Evolutionary conservation across 441 rosid genomes (phyloP), one percentile per base, ranked within the genome.

Genomic region (Jatropha multifida): DNA sequence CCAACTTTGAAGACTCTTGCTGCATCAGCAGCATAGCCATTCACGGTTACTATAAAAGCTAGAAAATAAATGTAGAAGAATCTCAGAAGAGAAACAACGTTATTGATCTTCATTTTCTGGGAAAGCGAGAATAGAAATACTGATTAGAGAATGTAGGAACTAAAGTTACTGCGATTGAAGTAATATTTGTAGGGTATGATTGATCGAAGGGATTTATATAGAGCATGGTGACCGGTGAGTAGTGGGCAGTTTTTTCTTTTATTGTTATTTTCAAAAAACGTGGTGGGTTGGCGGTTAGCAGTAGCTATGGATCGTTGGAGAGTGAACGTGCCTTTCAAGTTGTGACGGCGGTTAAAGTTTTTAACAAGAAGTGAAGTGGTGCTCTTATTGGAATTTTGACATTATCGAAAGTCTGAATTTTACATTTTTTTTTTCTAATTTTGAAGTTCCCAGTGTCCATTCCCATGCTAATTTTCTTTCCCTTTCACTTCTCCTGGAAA

Each of bases 1-100:
- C 99, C 97, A 5, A 95, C 99, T 74, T 78, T 83, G 85, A 93
- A 86, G n/a, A 78, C 70, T 63, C 80, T 88, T 18, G 71, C 78
- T 54, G 86, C 92, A 64, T 78, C 84, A 10, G 74, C 81, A 10
- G 74, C 81, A 42, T 55, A 23, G 55, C 56, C 76, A 65, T 68
- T 63, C 63, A 78, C 71, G 61, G 74, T 56, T 4, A 75, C 77
- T 10, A 83, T 12, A 65, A 78, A 26, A 2, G 81, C 49, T 2
- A 72, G 60, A 70, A 73, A 67, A 52, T 77, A 77, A 74, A 76
- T 10, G 69, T 78, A 76, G 6, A 77, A 38, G 14, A 80, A 42
- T 69, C 72, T 60, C 69, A 62, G 9, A 7, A 69, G 51, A 41
- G 80, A 66, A 7, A 80, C 68, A 81, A 81, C 80, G 8, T 75